These are phyloP conservation scores for Aethionema arabicum DNA, from an alignment of 345 rosid genomes.

Conservation along the genomic window DNA sequence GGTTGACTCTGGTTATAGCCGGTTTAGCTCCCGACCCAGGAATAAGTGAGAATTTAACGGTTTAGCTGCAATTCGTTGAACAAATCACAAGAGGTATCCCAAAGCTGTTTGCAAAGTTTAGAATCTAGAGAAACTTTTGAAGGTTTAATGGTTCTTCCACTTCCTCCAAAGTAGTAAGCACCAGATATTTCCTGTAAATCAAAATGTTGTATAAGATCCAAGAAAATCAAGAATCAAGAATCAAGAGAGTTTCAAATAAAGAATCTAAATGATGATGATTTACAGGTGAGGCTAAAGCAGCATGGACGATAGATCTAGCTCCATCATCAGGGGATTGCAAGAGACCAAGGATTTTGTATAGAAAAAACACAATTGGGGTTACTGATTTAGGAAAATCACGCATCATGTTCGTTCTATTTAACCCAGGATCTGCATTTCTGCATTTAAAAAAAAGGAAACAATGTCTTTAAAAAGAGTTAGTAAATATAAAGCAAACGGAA, in stretches of 20 bases:
- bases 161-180: slow-evolving; percentile 77
- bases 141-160: slow-evolving; percentile 60
- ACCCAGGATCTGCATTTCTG: slow-evolving; percentile 89
- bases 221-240: neutral
- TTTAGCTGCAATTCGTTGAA: slow-evolving; percentile 38
- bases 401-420: slow-evolving; percentile 71
- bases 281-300: slow-evolving; percentile 77
- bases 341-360: slow-evolving; percentile 51
- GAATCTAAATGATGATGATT: slow-evolving; percentile 23
- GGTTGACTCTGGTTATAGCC: too few relatives aligned
- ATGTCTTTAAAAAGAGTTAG: neutral
- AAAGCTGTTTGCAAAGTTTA: slow-evolving; percentile 54
- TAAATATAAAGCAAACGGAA: neutral
- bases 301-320: slow-evolving; percentile 63
- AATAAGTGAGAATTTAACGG: neutral
- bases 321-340: slow-evolving; percentile 59
- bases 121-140: slow-evolving; percentile 48
- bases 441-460: slow-evolving; percentile 17
- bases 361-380: slow-evolving; percentile 36
- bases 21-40: too few relatives aligned
- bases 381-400: slow-evolving; percentile 64
- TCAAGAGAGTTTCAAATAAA: too few relatives aligned
- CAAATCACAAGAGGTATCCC: slow-evolving; percentile 55
- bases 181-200: slow-evolving; percentile 62
- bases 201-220: too few relatives aligned